Evolutionary conservation across 2,329 filamentous ascomycete genomes (phyloP), one percentile per base, ranked within the genome.

Genomic region (Cordyceps pruinosa): DNA sequence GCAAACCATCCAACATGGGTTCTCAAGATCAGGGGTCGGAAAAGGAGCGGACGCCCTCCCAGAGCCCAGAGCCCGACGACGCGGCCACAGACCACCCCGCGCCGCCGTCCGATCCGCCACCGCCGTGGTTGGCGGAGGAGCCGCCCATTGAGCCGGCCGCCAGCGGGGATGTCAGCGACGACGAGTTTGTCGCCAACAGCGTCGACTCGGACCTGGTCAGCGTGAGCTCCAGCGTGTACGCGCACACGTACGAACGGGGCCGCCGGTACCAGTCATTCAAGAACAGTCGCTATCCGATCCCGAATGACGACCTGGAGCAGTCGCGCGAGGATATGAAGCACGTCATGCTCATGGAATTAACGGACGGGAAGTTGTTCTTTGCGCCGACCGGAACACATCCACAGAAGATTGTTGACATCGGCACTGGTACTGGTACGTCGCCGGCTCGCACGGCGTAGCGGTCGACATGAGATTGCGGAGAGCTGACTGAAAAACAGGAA

Each of bases 291-390:
- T 79, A 77, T 57, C 75, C 75, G 2, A 65, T 78, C 19, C 75
- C 76, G 3, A 78, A 79, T 56, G 75, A 79, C 60, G 69, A 72
- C 32, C 61, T 64, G 9, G 77, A 80, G 64, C 75, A 77, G 60
- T 68, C 70, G 23, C 70, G 76, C 10, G 74, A 79, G 58, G 73
- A 78, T 41, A 68, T 73, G 56, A 73, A 74, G 58, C 77, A 80
- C 59, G 65, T 67, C 12, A 65, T 76, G 59, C 75, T 80, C 64
- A 69, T 75, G 5, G 70, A 82, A 58, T 58, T 78, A 30, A 71
- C 69, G 28, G 66, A 69, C 17, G 73, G 74, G 3, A 69, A 70
- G 34, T 66, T 77, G 17, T 73, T 73, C 56, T 66, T 70, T 35
- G 68, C 74, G 2, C 73, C 74, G 7, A 68, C 77, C 28, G 71